These are phyloP conservation scores for Halenospora varia DNA, from an alignment of 495 filamentous ascomycete species.

Conservation along the genomic window DNA sequence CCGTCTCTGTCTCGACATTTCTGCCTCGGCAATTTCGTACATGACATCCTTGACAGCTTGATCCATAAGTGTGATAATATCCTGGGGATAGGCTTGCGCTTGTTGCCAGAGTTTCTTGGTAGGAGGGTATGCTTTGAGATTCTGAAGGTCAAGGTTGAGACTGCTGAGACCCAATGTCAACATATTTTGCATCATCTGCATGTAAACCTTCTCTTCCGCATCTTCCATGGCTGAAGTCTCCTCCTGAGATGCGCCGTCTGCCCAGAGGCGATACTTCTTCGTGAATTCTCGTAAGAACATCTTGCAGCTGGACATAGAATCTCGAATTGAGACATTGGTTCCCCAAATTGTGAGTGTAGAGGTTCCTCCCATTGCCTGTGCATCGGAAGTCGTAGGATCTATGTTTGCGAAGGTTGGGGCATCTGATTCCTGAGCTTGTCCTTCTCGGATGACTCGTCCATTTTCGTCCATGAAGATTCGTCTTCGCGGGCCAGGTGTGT, in stretches of 20 bases:
- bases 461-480: constrained; percentile 79
- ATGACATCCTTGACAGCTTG: constrained; percentile 88
- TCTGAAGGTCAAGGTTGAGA: constrained; percentile 82
- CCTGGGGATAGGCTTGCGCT: constrained; percentile 83
- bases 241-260: constrained; percentile 73
- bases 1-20: constrained; percentile 64
- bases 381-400: constrained; percentile 86
- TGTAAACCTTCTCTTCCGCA: constrained; percentile 70
- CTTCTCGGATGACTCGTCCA: constrained; percentile 62
- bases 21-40: constrained; percentile 79
- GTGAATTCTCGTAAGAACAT: constrained; percentile 89
- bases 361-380: constrained; percentile 76
- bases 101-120: constrained; percentile 96
- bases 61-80: constrained; percentile 97
- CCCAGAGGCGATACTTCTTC: constrained; percentile 88
- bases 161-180: constrained; percentile 74
- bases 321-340: constrained; percentile 89
- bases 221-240: constrained; percentile 61
- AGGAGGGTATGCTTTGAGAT: constrained; percentile 88
- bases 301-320: constrained; percentile 81
- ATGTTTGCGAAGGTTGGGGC: constrained; percentile 81
- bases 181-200: constrained; percentile 86
- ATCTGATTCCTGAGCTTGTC: constrained; percentile 59
- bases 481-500: constrained; percentile 57
- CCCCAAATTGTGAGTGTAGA: constrained; percentile 91